Evolutionary conservation across 768 basidiomycete genomes (phyloP).

Genomic region (Boletus patriciae): DNA sequence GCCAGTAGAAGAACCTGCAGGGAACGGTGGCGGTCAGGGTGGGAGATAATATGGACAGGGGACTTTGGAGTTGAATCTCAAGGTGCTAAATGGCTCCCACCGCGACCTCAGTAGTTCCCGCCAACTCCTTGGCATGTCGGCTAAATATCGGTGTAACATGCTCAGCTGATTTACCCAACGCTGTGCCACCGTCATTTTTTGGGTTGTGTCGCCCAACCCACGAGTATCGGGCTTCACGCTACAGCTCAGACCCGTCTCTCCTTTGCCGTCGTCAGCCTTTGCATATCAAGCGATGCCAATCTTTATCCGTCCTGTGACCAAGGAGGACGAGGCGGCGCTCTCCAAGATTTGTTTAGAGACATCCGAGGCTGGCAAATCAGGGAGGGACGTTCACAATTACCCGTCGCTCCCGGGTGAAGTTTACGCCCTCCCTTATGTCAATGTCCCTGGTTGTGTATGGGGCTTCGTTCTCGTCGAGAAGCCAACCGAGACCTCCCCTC

Average conservation of each 20-base stretch:
- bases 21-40: conserved; percentile 20
- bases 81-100: background rate
- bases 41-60: conserved; percentile 18
- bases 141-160: conserved; percentile 19
- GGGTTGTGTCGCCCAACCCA: background rate
- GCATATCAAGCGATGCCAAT: conserved; percentile 33
- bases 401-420: conserved; percentile 68
- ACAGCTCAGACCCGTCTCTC: background rate
- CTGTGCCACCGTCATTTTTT: background rate
- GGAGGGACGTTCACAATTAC: conserved; percentile 58
- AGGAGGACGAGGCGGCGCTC: conserved; percentile 54
- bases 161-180: conserved; percentile 9
- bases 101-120: conserved; percentile 2
- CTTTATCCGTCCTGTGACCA: conserved; percentile 55
- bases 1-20: conserved; percentile 29
- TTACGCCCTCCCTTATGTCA: conserved; percentile 75
- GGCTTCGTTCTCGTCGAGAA: conserved; percentile 71
- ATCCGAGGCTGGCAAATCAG: conserved; percentile 67
- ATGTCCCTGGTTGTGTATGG: conserved; percentile 59
- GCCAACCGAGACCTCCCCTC: conserved; percentile 17
- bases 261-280: background rate
- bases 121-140: conserved; percentile 5
- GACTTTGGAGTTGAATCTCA: background rate
- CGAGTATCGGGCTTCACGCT: background rate
- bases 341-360: conserved; percentile 76